Evolutionary conservation across 805 yeast genomes (phyloP).

Genomic region (Starmerella stellata): DNA sequence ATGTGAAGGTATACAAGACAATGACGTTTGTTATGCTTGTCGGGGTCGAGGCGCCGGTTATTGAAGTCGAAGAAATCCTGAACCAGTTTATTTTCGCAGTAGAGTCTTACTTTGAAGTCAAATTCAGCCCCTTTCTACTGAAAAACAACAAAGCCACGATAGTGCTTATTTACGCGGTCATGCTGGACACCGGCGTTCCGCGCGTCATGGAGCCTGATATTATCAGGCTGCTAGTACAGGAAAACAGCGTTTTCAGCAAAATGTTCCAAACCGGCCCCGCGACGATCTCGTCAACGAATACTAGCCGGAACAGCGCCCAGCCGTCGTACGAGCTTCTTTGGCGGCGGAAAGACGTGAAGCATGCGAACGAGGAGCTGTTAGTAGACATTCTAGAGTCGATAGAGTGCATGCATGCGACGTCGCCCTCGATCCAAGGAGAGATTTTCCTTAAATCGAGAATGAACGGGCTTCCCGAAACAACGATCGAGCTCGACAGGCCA

Average conservation of each 20-base stretch:
- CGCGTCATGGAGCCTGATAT: conserved; percentile 52
- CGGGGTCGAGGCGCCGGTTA: conserved; percentile 27
- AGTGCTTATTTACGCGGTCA: conserved; percentile 51
- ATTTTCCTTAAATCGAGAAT: conserved; percentile 47
- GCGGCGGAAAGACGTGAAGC: conserved; percentile 55
- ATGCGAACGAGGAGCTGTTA: conserved; percentile 67
- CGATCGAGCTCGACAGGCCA: conserved; percentile 29
- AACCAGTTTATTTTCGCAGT: conserved; percentile 34
- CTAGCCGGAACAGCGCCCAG: not conserved
- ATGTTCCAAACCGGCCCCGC: not conserved
- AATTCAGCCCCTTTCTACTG: conserved; percentile 39
- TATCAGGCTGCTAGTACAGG: conserved; percentile 50
- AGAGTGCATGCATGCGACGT: conserved; percentile 20
- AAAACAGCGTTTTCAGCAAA: not conserved
- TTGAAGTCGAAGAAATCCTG: conserved; percentile 38
- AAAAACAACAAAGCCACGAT: conserved; percentile 55
- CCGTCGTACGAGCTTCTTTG: conserved; percentile 25
- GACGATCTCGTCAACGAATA: not conserved
- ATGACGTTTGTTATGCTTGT: not conserved
- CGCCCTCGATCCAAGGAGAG: conserved; percentile 36
- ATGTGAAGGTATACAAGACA: not conserved
- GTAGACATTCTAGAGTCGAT: conserved; percentile 57
- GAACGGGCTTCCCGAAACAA: conserved; percentile 62
- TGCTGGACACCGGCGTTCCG: conserved; percentile 65
- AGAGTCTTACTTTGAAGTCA: conserved; percentile 40